Evolutionary conservation across 2,329 filamentous ascomycete genomes (phyloP).

Genomic region (Polytolypa hystricis): DNA sequence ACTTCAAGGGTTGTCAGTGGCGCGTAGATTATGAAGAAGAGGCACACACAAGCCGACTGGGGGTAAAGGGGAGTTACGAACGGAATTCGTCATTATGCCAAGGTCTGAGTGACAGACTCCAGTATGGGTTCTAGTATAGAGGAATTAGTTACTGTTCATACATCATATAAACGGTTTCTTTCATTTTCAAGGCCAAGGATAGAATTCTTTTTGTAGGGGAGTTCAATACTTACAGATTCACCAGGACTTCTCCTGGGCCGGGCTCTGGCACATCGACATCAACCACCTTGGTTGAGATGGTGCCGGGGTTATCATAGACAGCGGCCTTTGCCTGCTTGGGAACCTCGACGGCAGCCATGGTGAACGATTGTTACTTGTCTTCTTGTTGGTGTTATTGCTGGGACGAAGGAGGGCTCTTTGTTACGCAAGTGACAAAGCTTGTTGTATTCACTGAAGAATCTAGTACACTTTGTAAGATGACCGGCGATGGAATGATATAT

Average conservation of each 20-base stretch:
- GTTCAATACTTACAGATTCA: conserved; percentile 48
- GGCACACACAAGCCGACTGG: background rate
- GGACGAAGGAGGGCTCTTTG: too few species aligned
- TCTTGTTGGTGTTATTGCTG: background rate
- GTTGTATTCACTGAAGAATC: too few species aligned
- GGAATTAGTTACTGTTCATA: too few species aligned
- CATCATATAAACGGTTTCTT: too few species aligned
- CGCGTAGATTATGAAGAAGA: too few species aligned
- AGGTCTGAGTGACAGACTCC: conserved; percentile 56
- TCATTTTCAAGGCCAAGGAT: too few species aligned
- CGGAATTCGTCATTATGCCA: conserved; percentile 42
- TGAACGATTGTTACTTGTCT: background rate
- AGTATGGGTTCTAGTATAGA: conserved; percentile 43
- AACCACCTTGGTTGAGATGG: conserved; percentile 52
- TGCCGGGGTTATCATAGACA: conserved; percentile 55
- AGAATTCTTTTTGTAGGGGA: too few species aligned
- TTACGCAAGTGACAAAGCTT: too few species aligned
- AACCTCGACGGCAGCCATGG: conserved; percentile 32
- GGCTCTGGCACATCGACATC: conserved; percentile 55
- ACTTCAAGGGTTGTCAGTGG: conserved; percentile 30
- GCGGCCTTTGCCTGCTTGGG: conserved; percentile 52
- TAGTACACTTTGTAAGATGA: too few species aligned
- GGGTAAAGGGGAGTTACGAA: conserved; percentile 9
- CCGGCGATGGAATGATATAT: too few species aligned
- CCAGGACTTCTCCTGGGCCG: conserved; percentile 49